Evolutionary conservation across 2,329 filamentous ascomycete genomes (phyloP), one percentile per base, ranked within the genome.

Genomic region (Claviceps maximensis): DNA sequence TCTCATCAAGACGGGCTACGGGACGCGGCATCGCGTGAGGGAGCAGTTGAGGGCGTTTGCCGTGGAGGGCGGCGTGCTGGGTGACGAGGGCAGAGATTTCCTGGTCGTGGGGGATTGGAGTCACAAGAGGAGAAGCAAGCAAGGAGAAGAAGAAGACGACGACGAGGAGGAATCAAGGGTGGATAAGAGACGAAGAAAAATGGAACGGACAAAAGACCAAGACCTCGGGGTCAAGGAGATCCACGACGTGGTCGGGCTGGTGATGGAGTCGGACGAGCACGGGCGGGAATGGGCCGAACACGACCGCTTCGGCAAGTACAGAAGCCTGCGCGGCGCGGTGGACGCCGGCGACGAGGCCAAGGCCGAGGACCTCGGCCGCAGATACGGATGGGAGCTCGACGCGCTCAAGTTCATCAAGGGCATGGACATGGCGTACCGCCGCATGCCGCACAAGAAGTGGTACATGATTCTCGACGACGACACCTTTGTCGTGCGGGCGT

Each of bases 381-480:
- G 58, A 7, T 69, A 68, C 51, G 74, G 74, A 1, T 76, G 74
- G 74, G 73, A 76, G 58, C 58, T 77, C 52, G 74, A 77, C 59
- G 71, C 73, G 0, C 63, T 76, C 55, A 77, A 76, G 77, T 79
- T 79, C 60, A 72, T 80, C 50, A 72, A 75, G 42, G 74, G 75
- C 45, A 71, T 81, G 58, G 74, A 79, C 57, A 70, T 76, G 55
- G 67, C 74, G 21, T 78, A 74, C 66, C 63, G 68, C 41, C 68
- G 65, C 17, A 67, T 79, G 60, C 77, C 77, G 0, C 62, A 68
- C 55, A 80, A 79, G 66, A 77, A 78, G 60, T 80, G 78, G 78
- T 80, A 79, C 59, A 62, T 80, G 56, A 73, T 80, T 57, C 63
- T 78, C 15, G 77, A 80, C 62, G 78, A 80, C 62, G 77, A 81